Conservation (phyloP, 768 basidiomycete genomes). For the Lentinus brumalis region DNA sequence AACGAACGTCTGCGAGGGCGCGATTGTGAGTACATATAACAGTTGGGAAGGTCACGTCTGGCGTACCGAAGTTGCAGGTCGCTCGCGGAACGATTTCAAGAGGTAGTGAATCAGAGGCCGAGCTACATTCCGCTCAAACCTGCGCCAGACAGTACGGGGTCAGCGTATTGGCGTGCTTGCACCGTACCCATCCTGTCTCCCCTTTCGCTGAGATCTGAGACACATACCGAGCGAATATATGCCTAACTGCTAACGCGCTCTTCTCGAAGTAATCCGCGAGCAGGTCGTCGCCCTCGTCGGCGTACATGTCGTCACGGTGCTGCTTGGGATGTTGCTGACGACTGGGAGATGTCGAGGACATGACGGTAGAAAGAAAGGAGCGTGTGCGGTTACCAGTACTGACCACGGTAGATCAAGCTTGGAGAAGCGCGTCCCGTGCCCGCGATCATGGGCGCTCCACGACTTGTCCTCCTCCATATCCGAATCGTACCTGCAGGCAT, state of each 20-base stretch:
- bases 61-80: conserved; percentile 24
- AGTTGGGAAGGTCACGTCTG: background rate
- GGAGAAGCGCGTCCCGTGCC: too few relatives aligned
- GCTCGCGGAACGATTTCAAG: conserved; percentile 9
- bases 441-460: too few relatives aligned
- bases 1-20: conserved; percentile 17
- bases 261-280: conserved; percentile 24
- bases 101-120: conserved; percentile 13
- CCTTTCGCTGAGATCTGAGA: background rate
- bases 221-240: conserved; percentile 18
- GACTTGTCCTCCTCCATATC: too few relatives aligned
- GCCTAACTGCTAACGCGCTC: conserved; percentile 18
- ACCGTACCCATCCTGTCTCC: background rate
- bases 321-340: background rate
- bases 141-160: background rate
- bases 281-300: conserved; percentile 8
- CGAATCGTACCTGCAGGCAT: too few relatives aligned
- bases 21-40: background rate
- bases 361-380: background rate
- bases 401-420: too few relatives aligned
- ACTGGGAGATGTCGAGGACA: background rate
- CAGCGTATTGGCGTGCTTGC: background rate
- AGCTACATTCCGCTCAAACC: conserved; percentile 18
- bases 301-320: background rate
- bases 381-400: too few relatives aligned